These are phyloP conservation scores for Trametes sp. DNA, from an alignment of 1,284 basidiomycete genomes.

Conservation along the genomic window DNA sequence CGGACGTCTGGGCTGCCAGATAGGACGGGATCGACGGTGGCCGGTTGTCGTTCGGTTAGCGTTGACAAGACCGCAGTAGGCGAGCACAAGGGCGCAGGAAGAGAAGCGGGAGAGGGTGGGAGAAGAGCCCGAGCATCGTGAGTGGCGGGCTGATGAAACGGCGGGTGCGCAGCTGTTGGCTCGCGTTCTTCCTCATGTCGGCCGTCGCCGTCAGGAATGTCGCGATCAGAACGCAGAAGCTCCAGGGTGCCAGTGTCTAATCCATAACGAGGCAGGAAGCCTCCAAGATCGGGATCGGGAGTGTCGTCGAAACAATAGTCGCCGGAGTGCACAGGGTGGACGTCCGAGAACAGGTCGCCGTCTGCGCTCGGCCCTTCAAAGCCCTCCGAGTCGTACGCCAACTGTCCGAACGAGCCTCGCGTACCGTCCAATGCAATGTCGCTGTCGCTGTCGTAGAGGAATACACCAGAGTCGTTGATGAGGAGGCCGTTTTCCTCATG, in stretches of 20 bases:
- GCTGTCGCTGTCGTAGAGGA: slow-evolving; percentile 10
- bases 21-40: not conserved
- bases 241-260: not conserved
- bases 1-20: not conserved
- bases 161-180: not conserved
- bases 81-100: not conserved
- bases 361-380: slow-evolving; percentile 36
- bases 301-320: slow-evolving; percentile 12
- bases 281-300: not conserved
- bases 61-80: slow-evolving; percentile 3
- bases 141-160: not conserved
- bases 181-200: not conserved
- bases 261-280: not conserved
- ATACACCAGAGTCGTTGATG: slow-evolving; percentile 36
- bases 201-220: not conserved
- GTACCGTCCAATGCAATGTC: not conserved
- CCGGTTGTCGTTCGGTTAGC: not conserved
- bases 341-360: slow-evolving; percentile 37
- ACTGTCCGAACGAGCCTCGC: slow-evolving; percentile 22
- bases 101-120: not conserved
- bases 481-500: not conserved
- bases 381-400: slow-evolving; percentile 36
- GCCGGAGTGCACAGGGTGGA: slow-evolving; percentile 35
- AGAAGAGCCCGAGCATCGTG: slow-evolving; percentile 9
- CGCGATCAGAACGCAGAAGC: not conserved